These are phyloP conservation scores for Ramaria rubella DNA, from an alignment of 768 basidiomycete species.

Conservation along the genomic window DNA sequence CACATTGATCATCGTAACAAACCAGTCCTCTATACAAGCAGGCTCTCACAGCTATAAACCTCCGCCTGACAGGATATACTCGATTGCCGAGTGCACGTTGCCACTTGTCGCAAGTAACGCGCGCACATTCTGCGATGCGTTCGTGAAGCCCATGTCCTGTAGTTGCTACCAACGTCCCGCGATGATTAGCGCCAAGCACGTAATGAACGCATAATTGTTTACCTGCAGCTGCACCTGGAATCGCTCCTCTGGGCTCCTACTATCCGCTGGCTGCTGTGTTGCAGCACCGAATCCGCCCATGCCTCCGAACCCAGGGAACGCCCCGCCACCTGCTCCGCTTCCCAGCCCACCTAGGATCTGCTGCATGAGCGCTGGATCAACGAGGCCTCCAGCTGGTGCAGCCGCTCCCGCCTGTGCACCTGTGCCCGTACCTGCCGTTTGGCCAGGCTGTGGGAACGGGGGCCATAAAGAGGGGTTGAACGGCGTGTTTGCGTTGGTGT, in stretches of 20 bases:
- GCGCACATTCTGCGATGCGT: constrained; percentile 83
- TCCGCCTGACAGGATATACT: constrained; percentile 82
- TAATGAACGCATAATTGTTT: constrained; percentile 16
- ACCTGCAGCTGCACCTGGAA: constrained; percentile 86
- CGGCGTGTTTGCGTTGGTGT: constrained; percentile 54
- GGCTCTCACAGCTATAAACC: constrained; percentile 41
- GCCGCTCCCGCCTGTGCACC: constrained; percentile 21
- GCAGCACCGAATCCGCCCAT: constrained; percentile 27
- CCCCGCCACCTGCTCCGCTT: constrained; percentile 20
- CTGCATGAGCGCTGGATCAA: constrained; percentile 41
- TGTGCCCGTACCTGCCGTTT: constrained; percentile 8
- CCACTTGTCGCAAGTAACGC: constrained; percentile 90
- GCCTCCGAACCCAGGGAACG: constrained; percentile 16
- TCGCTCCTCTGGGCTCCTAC: constrained; percentile 81
- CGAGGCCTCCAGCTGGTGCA: constrained; percentile 21
- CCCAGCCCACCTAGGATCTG: constrained; percentile 31
- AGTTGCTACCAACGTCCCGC: constrained; percentile 54
- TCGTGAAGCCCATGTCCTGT: constrained; percentile 91
- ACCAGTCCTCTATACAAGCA: background rate
- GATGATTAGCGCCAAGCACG: background rate
- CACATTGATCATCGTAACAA: background rate
- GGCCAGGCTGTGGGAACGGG: constrained; percentile 16
- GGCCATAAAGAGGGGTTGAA: constrained; percentile 27
- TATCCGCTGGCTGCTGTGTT: constrained; percentile 51
- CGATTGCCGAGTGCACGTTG: constrained; percentile 86